Conservation (phyloP, 768 basidiomycete genomes). For the Sistotremastrum niveocremeum region DNA sequence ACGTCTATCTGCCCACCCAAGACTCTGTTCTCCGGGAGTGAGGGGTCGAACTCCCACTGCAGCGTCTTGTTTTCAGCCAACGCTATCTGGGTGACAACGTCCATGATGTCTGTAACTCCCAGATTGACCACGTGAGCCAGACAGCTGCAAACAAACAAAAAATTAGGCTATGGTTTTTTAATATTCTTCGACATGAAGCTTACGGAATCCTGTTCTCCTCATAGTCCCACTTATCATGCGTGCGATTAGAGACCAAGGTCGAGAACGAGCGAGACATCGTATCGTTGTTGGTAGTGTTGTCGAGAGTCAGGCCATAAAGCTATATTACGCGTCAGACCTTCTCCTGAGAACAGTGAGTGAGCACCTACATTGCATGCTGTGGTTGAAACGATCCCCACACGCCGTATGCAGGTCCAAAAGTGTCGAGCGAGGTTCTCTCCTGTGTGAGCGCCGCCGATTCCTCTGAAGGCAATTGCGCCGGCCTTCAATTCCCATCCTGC, state of each 20-base stretch:
- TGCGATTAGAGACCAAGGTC: slow-evolving; percentile 3
- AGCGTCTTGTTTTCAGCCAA: slow-evolving; percentile 15
- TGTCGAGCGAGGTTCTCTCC: slow-evolving; percentile 17
- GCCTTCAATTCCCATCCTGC: slow-evolving; percentile 12
- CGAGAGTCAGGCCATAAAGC: slow-evolving; percentile 13
- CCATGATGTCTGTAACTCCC: slow-evolving; percentile 16
- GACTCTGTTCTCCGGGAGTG: slow-evolving; percentile 11
- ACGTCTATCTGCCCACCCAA: slow-evolving; percentile 17
- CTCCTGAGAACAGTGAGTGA: no score
- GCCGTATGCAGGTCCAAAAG: slow-evolving; percentile 13
- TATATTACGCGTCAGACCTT: slow-evolving; percentile 3
- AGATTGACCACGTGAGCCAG: slow-evolving; percentile 20
- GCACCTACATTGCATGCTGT: slow-evolving; percentile 13
- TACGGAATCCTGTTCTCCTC: slow-evolving; percentile 12
- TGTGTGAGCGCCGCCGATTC: slow-evolving; percentile 12
- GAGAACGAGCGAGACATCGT: slow-evolving; percentile 10
- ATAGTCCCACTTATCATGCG: slow-evolving; percentile 7
- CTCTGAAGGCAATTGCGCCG: slow-evolving; percentile 14
- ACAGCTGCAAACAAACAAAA: slow-evolving; percentile 11
- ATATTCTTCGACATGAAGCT: no score
- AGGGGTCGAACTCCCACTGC: slow-evolving; percentile 23
- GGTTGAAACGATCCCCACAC: slow-evolving; percentile 12
- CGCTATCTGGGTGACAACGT: slow-evolving; percentile 16
- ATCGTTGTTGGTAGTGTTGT: slow-evolving; percentile 16
- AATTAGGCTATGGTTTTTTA: no score